Evolutionary conservation across 331 rosid genomes (phyloP).

Genomic region (Spiraea crenata): DNA sequence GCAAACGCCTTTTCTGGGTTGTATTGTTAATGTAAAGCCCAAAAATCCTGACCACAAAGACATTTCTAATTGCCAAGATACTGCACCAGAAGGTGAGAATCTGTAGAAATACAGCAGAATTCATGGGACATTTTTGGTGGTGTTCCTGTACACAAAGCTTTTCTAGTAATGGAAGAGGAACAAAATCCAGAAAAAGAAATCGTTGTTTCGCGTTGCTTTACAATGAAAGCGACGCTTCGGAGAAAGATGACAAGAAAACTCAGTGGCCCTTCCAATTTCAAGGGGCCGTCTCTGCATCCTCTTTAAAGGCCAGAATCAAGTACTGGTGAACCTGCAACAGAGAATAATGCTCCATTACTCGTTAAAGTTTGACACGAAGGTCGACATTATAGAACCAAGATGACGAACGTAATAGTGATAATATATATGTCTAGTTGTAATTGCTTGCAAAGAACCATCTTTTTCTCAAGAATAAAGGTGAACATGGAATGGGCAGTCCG

Average conservation of each 20-base stretch:
- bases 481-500: too few species aligned
- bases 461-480: too few species aligned
- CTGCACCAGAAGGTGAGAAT: not conserved
- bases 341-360: not conserved
- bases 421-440: too few species aligned
- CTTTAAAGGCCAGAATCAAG: constrained; percentile 1
- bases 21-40: too few species aligned
- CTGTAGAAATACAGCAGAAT: not conserved
- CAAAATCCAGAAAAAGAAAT: not conserved
- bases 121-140: constrained; percentile 10
- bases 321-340: not conserved
- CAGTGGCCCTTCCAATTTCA: not conserved
- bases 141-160: constrained; percentile 9
- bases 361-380: too few species aligned
- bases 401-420: too few species aligned
- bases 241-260: constrained; percentile 17
- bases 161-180: constrained; percentile 10
- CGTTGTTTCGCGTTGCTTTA: constrained; percentile 2
- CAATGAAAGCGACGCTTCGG: not conserved
- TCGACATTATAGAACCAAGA: too few species aligned
- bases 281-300: not conserved
- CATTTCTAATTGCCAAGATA: not conserved
- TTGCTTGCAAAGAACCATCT: too few species aligned
- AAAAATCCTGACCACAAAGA: not conserved
- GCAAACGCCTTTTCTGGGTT: too few species aligned